Percentiles rank a stretch among this genome's conserved stretches.
Conservation (phyloP, 805 yeast species). For the Yamadazyma ubonensis region DNA sequence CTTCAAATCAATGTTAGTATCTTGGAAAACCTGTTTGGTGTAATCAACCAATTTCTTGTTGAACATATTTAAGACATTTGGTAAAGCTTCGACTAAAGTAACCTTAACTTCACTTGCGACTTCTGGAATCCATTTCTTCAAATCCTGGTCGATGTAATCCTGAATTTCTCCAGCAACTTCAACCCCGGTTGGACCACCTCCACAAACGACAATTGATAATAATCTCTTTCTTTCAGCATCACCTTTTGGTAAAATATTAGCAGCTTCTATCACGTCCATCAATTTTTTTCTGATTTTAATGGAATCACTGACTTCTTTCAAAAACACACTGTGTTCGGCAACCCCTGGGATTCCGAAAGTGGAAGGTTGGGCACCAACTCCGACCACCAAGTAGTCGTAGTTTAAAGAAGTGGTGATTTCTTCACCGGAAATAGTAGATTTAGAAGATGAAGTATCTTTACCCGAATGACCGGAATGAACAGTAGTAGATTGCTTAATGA, state of each 20-base stretch:
- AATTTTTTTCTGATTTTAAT: conserved; percentile 77
- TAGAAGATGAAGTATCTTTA: conserved; percentile 44
- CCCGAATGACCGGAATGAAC: conserved; percentile 57
- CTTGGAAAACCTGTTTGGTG: conserved; percentile 74
- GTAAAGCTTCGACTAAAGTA: conserved; percentile 85
- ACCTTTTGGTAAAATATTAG: conserved; percentile 71
- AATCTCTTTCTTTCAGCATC: conserved; percentile 82
- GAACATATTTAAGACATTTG: conserved; percentile 78
- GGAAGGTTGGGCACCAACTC: conserved; percentile 94
- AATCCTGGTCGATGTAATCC: conserved; percentile 91
- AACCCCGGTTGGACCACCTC: conserved; percentile 99
- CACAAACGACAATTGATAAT: conserved; percentile 86
- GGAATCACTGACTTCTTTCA: conserved; percentile 89
- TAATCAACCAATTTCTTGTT: conserved; percentile 68
- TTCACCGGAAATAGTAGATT: conserved; percentile 38
- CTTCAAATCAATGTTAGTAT: conserved; percentile 66
- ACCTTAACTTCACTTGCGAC: conserved; percentile 80
- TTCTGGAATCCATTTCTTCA: conserved; percentile 84
- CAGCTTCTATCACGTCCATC: conserved; percentile 87
- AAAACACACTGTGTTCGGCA: conserved; percentile 78
- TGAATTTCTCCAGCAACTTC: conserved; percentile 96
- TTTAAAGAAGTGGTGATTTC: conserved; percentile 47
- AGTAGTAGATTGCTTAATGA: conserved; percentile 59
- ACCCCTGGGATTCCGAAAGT: conserved; percentile 97
- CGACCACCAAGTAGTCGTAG: conserved; percentile 85